Base-by-base conservation (phyloP, 805 yeast species). In the Metschnikowia lunata region DNA sequence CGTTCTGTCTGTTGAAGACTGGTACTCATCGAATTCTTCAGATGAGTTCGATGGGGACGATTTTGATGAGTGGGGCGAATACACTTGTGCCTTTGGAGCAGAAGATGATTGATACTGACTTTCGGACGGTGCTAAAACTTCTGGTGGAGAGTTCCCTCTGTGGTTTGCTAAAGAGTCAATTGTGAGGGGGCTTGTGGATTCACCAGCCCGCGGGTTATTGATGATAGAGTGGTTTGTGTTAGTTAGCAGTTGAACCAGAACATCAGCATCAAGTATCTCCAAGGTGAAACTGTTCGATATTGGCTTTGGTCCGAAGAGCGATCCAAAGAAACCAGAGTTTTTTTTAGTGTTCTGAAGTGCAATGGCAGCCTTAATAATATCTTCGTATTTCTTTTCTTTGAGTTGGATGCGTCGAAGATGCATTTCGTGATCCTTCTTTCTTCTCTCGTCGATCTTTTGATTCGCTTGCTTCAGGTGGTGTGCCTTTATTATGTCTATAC, bases 361-460 rank as follows among this genome's bases (percentile, higher is more conserved):
- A 11, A 61, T 58, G 7, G 68, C 67, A 6, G 58, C 55, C 33
- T 57, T 51, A 26, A 67, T 40, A 26, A 59, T 60, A 37, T 55
- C 53, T 37, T 66, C 74, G 41, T 64, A 67, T 46, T 69, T 67
- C 45, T 65, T 71, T 49, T 71, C 75, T 53, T 67, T 69, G 36
- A 52, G 48, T 45, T 58, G 61, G 29, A 70, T 51, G 42, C 69
- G 63, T 37, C 56, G 57, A 13, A 71, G 56, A 39, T 64, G 66
- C 35, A 56, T 37, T 43, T 70, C 74, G 48, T 69, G 74, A 48
- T 71, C 76, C 37, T 57, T 58, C 29, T 64, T 57, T 45, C 64
- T 66, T 36, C 76, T 57, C 41, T 68, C 74, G 42, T 62, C 64
- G 39, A 71, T 63, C 48, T 63, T 61, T 37, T 62, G 54, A 18